phyloP scores from a whole-genome alignment of 306 rosid genomes.

The Malus sylvestris region DNA sequence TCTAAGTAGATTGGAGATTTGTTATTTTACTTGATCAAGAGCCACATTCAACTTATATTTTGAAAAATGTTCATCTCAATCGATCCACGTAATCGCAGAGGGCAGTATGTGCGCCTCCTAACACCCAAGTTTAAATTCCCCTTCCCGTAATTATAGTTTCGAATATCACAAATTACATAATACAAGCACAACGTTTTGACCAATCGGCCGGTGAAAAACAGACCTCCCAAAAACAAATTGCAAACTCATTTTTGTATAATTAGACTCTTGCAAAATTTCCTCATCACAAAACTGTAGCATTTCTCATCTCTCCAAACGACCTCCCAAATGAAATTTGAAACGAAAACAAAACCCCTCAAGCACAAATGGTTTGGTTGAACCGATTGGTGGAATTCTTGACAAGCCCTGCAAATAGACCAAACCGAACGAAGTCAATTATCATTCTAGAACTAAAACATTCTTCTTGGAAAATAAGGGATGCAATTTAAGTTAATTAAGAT shows the following conservation, averaged over 20 bases:
- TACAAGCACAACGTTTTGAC: no score
- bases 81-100: background rate
- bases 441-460: background rate
- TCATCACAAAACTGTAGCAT: background rate
- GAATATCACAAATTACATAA: background rate
- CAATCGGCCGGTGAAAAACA: background rate
- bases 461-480: background rate
- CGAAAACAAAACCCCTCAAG: background rate
- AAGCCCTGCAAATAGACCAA: conserved; percentile 2
- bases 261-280: background rate
- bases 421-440: background rate
- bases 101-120: no score
- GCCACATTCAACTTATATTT: background rate
- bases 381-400: background rate
- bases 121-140: background rate
- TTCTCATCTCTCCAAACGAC: background rate
- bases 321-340: background rate
- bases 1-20: background rate
- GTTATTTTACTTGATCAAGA: background rate
- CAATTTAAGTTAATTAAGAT: background rate
- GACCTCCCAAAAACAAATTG: background rate
- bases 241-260: background rate
- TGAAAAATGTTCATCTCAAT: background rate
- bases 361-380: background rate
- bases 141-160: background rate